These are phyloP conservation scores for Colletotrichum truncatum DNA, from an alignment of 2,329 filamentous ascomycete genomes.

Conservation along the genomic window DNA sequence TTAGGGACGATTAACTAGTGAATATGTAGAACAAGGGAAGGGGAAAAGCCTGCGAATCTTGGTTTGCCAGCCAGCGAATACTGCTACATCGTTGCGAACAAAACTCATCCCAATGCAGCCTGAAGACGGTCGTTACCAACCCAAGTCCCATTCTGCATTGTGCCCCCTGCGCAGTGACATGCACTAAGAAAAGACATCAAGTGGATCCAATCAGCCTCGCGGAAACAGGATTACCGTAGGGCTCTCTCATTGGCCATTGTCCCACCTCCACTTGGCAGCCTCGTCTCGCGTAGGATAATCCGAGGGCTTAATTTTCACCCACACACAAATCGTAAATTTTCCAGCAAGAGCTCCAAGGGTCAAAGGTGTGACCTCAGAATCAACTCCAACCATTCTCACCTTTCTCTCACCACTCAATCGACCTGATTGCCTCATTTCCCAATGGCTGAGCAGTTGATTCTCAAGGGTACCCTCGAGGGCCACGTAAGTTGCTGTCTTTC, in stretches of 20 bases:
- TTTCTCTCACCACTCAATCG: conserved; percentile 49
- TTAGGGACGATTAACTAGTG: no score
- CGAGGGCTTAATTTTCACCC: conserved; percentile 52
- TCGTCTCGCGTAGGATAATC: conserved; percentile 1
- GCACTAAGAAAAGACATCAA: neutral
- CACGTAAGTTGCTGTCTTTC: conserved; percentile 70
- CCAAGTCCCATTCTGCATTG: neutral
- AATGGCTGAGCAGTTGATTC: conserved; percentile 95
- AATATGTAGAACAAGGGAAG: no score
- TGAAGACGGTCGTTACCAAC: neutral
- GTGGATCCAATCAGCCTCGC: conserved; percentile 15
- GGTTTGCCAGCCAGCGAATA: no score
- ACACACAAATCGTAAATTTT: conserved; percentile 60
- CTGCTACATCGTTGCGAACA: no score
- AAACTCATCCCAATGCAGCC: neutral
- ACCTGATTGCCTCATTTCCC: conserved; percentile 53
- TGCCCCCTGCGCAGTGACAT: neutral
- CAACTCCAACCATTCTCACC: conserved; percentile 41
- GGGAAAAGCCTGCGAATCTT: no score
- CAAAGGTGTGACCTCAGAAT: conserved; percentile 36
- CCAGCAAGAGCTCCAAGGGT: conserved; percentile 30
- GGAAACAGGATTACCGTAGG: neutral
- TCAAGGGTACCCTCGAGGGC: conserved; percentile 97
- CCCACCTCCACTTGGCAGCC: conserved; percentile 6
- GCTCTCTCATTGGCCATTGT: conserved; percentile 7